A percentile compares a stretch with the other conserved stretches of the same genome.
phyloP scores from a whole-genome alignment of 2,329 filamentous ascomycete genomes.

The Cladosporium sp. region DNA sequence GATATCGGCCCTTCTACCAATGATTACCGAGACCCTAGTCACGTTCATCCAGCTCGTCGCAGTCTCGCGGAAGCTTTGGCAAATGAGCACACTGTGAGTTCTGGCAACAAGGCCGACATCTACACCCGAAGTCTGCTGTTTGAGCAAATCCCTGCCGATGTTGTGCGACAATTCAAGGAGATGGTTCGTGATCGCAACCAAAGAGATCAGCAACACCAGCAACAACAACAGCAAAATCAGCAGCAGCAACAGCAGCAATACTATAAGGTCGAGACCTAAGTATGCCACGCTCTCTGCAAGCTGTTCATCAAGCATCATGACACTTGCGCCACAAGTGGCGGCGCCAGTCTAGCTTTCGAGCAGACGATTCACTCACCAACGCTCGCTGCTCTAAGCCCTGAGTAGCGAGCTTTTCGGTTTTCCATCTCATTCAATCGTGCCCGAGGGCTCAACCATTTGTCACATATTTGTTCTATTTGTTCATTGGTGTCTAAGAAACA shows the following conservation, averaged over 20 bases:
- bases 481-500: neutral
- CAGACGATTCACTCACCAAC: slow-evolving; percentile 21
- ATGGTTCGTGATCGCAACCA: slow-evolving; percentile 69
- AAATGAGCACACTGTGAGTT: slow-evolving; percentile 51
- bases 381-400: slow-evolving; percentile 21
- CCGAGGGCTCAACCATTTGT: neutral
- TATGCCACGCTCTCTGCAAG: neutral
- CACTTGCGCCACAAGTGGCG: neutral
- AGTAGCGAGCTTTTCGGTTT: slow-evolving; percentile 20
- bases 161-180: slow-evolving; percentile 88
- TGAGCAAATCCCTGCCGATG: slow-evolving; percentile 89
- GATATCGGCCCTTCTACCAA: slow-evolving; percentile 67
- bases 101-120: slow-evolving; percentile 73
- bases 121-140: slow-evolving; percentile 91
- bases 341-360: neutral
- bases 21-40: slow-evolving; percentile 20
- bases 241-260: slow-evolving; percentile 9
- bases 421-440: slow-evolving; percentile 1
- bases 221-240: neutral
- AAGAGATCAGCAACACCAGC: slow-evolving; percentile 31
- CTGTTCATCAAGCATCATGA: neutral
- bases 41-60: slow-evolving; percentile 56
- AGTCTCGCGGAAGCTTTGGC: slow-evolving; percentile 80
- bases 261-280: slow-evolving; percentile 14
- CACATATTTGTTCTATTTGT: slow-evolving; percentile 2